Conservation (phyloP, 164 flowering plant genomes). For the Berberis thunbergii region DNA sequence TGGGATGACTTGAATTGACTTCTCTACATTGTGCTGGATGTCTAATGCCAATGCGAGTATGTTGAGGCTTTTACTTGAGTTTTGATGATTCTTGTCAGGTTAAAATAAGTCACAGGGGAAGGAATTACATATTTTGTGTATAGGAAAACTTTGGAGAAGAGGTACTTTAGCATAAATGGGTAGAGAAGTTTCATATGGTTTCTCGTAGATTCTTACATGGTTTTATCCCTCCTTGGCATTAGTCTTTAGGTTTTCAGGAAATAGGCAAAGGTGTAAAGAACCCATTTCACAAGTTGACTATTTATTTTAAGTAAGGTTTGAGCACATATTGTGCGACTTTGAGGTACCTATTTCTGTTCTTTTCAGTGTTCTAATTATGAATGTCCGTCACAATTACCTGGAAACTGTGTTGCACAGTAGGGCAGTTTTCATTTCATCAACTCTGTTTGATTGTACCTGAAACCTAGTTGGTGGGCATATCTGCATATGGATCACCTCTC, state of each 20-base stretch:
- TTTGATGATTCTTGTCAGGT: constrained; percentile 16
- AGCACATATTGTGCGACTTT: not conserved
- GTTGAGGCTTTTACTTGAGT: constrained; percentile 3
- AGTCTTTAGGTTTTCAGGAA: not conserved
- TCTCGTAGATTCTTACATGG: not conserved
- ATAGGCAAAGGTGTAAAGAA: not conserved
- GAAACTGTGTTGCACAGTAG: no score
- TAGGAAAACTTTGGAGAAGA: constrained; percentile 10
- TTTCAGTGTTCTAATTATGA: no score
- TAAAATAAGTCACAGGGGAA: constrained; percentile 17
- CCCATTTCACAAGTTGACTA: not conserved
- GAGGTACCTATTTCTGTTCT: not conserved
- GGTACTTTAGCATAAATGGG: not conserved
- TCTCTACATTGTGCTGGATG: constrained; percentile 10
- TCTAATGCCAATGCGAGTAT: constrained; percentile 1
- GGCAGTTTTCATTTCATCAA: no score
- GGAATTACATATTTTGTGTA: constrained; percentile 13
- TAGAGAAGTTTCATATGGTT: not conserved
- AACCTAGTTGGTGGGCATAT: no score
- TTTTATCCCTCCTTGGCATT: not conserved
- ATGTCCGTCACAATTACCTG: no score
- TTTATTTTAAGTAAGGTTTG: not conserved
- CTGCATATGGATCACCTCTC: no score
- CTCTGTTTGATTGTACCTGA: no score
- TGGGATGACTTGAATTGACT: constrained; percentile 4